phyloP scores from a whole-genome alignment of 345 rosid genomes.

The Eucalyptus urophylla region DNA sequence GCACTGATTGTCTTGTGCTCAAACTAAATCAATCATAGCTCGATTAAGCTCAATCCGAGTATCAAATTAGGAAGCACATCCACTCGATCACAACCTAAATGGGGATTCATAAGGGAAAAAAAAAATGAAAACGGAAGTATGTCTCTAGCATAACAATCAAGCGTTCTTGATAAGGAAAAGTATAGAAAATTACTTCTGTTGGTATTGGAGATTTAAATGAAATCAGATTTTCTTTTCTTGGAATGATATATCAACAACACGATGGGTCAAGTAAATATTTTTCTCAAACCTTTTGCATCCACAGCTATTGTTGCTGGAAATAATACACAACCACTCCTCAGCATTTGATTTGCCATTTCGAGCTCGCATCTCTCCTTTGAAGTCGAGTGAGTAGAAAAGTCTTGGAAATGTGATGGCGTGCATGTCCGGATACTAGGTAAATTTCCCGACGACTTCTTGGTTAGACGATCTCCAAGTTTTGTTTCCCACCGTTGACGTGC shows the following conservation, averaged over 20 bases:
- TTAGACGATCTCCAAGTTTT: neutral
- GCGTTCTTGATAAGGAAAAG: neutral
- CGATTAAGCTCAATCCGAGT: no score
- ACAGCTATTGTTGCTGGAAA: neutral
- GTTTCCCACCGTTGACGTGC: neutral
- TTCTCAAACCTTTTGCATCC: neutral
- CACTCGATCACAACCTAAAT: neutral
- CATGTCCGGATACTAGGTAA: neutral
- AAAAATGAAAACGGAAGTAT: neutral
- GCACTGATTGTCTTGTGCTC: neutral
- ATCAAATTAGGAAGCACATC: neutral
- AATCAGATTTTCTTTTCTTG: neutral
- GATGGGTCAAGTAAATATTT: rapidly evolving
- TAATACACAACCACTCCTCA: neutral
- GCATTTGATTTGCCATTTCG: neutral
- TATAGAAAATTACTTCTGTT: neutral
- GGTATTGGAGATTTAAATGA: neutral
- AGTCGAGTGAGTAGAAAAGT: neutral
- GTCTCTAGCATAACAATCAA: neutral
- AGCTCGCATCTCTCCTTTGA: neutral
- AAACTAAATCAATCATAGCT: neutral
- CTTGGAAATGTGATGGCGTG: neutral
- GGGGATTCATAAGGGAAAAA: neutral
- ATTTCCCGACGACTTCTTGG: neutral
- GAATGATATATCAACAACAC: neutral